A percentile compares a stretch with the other conserved stretches of the same genome.
Evolutionary conservation across 2,329 filamentous ascomycete genomes (phyloP).

Genomic region (Fusarium nelsonii): DNA sequence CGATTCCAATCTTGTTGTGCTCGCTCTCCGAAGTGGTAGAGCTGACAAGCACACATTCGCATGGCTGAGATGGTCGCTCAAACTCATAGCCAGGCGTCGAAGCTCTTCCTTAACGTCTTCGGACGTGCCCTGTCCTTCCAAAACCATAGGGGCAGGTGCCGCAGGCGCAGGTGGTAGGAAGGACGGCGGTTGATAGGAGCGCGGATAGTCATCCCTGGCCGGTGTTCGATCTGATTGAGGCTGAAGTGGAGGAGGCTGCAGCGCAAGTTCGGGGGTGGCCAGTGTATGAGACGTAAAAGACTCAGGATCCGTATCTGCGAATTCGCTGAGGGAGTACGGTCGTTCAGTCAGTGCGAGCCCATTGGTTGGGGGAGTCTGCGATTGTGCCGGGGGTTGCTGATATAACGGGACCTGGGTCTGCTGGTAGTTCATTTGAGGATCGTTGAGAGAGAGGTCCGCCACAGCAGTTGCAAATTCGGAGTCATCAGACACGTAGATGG

Average conservation of each 20-base stretch:
- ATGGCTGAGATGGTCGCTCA: constrained; percentile 62
- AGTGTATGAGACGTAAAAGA: constrained; percentile 52
- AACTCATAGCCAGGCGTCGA: constrained; percentile 62
- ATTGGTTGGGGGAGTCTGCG: constrained; percentile 31
- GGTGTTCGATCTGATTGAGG: constrained; percentile 41
- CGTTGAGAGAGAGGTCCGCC: constrained; percentile 49
- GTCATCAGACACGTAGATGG: constrained; percentile 72
- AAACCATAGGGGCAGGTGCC: constrained; percentile 63
- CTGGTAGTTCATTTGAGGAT: constrained; percentile 35
- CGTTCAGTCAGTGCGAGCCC: constrained; percentile 40
- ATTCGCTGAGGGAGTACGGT: constrained; percentile 57
- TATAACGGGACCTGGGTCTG: constrained; percentile 38
- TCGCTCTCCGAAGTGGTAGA: constrained; percentile 55
- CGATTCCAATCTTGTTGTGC: constrained; percentile 49
- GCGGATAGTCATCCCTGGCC: constrained; percentile 31
- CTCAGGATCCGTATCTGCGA: constrained; percentile 57
- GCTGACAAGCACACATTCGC: constrained; percentile 60
- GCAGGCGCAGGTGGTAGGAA: constrained; percentile 55
- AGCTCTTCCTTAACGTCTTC: constrained; percentile 66
- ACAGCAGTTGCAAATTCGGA: constrained; percentile 61
- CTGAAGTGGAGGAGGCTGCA: constrained; percentile 40
- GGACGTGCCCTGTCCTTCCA: constrained; percentile 66
- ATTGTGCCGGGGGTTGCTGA: constrained; percentile 21
- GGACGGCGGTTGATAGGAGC: constrained; percentile 29
- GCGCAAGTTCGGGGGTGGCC: constrained; percentile 42